Base-by-base conservation (phyloP, 2,329 filamentous ascomycete genomes). In the Colletotrichum spinosum region DNA sequence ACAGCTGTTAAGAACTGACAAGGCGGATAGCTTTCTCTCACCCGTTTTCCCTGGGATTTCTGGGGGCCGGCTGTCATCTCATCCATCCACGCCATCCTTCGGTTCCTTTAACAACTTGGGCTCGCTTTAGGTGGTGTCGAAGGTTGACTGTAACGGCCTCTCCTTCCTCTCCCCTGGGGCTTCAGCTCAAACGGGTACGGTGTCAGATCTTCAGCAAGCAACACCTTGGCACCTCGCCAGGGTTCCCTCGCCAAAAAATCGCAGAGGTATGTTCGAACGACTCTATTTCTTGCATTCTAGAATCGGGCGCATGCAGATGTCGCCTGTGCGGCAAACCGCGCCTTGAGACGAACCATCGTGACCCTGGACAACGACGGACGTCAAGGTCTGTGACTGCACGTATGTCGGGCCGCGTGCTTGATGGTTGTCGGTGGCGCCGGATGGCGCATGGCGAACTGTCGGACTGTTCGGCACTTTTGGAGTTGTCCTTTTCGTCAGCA, bases 161-260 rank as follows among this genome's bases (percentile, higher is more conserved):
- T 17, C 37, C 38, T 44, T 44, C 33, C 50, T 59, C 25, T 25
- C 25, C 4, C 25, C 25, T 25, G 25, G 25, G 60, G 4, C 49
- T 42, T 50, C 61, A 46, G 56, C 61, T 51, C 61, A 65, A 57
- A 65, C 61, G 51, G 44, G 61, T 38, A 51, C 56, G 38, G 61
- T 61, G 51, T 61, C 61, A 52, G 57, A 51, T 46, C 41, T 9
- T 33, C 4, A 25, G 37, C 15, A 25, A 13, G 51, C 10, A 17
- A 38, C 8, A 60, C 48, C 49, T 64, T 60, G 60, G 61, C 41
- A 25, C 25, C n/a, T 35, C 17, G 56, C 50, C 39, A n/a, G 61
- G 61, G 51, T 60, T 35, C 60, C 61, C 46, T 60, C 61, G 57
- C 45, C 10, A 41, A 51, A 49, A 65, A 35, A 25, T 41, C 11